Percentiles rank a stretch among this genome's conserved stretches.
Conservation (phyloP, 352 stramenopile species). For the Blastocystis sp. region DNA sequence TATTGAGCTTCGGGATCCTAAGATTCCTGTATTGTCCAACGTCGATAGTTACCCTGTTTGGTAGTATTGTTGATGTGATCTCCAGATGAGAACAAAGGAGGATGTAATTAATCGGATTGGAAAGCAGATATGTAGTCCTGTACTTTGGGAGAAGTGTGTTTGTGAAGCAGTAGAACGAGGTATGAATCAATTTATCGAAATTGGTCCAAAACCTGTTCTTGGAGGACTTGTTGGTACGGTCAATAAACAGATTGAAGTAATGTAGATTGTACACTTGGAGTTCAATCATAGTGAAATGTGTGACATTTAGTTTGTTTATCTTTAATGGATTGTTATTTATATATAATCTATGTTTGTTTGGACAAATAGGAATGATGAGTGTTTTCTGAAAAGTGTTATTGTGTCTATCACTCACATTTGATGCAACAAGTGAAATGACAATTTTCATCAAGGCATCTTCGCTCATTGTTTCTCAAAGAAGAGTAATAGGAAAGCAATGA, state of each 20-base stretch:
- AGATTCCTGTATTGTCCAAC: background rate
- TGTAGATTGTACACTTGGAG: background rate
- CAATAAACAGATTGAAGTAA: background rate
- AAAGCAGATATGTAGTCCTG: background rate
- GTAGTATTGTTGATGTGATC: background rate
- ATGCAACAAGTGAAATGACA: no score
- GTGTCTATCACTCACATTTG: no score
- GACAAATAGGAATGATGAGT: no score
- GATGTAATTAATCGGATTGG: background rate
- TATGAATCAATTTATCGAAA: background rate
- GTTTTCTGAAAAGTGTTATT: no score
- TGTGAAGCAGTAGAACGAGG: background rate
- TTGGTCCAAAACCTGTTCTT: constrained; percentile 30
- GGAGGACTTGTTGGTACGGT: background rate
- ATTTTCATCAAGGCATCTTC: no score
- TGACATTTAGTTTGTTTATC: background rate
- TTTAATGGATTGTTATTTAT: no score
- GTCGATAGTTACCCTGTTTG: background rate
- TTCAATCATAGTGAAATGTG: background rate
- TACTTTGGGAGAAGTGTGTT: background rate
- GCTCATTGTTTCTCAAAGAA: no score
- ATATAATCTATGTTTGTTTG: no score
- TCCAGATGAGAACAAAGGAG: constrained; percentile 7
- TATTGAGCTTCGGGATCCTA: background rate
- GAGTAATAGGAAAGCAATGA: no score